Base-by-base conservation (phyloP, 805 yeast species). In the Wickerhamomyces ciferrii region DNA sequence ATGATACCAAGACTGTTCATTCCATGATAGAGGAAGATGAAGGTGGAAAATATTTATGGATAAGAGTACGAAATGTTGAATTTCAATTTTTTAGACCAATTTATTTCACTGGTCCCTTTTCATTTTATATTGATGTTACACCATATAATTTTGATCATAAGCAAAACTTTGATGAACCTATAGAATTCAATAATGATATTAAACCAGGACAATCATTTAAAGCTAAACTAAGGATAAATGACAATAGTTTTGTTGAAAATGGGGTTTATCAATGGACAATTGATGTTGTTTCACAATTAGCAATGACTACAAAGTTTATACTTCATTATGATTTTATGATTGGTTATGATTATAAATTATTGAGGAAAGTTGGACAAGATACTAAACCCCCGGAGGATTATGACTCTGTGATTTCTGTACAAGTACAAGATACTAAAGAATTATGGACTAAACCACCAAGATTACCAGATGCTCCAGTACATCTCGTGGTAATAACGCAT, bases 351-450 rank as follows among this genome's bases (percentile, higher is more conserved):
- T 62, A 51, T 38, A 45, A 48, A 15, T 48, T 46, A 27, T 51
- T 51, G 43, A 59, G 89, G 97, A 43, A 84, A 85, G 58, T 92
- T 98, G 0, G 96, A 89, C 52, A 71, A 87, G 43, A 99, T 99
- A 0, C 78, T 94, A 37, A 84, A 85, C 62, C 87, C 82, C 61
- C 65, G 90, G 42, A 99, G 99, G 2, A 75, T 0, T 70, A 61
- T 2, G 83, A 78, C 7, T 87, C 75, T 55, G 71, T 42, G 79
- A 75, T 48, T 63, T 61, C 55, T 10, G 83, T 87, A 0, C 62
- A 72, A 23, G 71, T 75, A 46, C 63, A 71, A 42, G 83, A 75
- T 42, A 83, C 91, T 0, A 49, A 71, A n/a, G 94, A 85, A 59
- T 58, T 87, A 23, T 87, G 96, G 95, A 83, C 81, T 58, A 58